These are phyloP conservation scores for Suillus lakei DNA, from an alignment of 768 basidiomycete genomes.

Conservation along the genomic window DNA sequence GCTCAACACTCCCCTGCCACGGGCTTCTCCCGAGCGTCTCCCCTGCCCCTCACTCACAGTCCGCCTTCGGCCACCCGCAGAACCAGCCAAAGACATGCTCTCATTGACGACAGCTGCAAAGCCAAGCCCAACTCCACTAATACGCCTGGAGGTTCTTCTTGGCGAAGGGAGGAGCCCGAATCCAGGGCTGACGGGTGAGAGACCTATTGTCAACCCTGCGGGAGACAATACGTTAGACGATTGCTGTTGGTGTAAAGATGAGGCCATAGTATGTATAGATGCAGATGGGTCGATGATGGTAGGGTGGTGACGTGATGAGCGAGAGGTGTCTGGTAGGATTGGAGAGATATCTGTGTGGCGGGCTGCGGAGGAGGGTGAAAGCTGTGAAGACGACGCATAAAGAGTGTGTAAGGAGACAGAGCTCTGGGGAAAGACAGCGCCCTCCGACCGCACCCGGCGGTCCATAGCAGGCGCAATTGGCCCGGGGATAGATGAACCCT, in stretches of 20 bases:
- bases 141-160: conserved; percentile 44
- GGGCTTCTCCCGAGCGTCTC: conserved; percentile 17
- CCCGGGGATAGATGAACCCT: conserved; percentile 20
- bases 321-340: background rate
- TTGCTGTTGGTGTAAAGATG: conserved; percentile 12
- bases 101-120: conserved; percentile 39
- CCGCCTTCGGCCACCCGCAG: conserved; percentile 39
- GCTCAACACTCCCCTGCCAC: conserved; percentile 14
- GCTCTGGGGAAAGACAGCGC: conserved; percentile 1
- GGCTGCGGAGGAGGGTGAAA: background rate
- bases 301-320: conserved; percentile 8
- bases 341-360: conserved; percentile 1
- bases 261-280: conserved; percentile 3
- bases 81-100: conserved; percentile 11
- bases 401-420: conserved; percentile 14
- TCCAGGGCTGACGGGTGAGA: conserved; percentile 79
- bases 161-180: conserved; percentile 67
- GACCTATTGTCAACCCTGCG: conserved; percentile 71
- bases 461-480: conserved; percentile 17
- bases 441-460: conserved; percentile 16
- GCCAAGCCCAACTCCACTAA: conserved; percentile 36
- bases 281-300: background rate
- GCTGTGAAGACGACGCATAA: background rate
- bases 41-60: conserved; percentile 54
- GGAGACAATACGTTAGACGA: conserved; percentile 12